Base-by-base conservation (phyloP, 2,329 filamentous ascomycete species). In the Orbilia quercus region DNA sequence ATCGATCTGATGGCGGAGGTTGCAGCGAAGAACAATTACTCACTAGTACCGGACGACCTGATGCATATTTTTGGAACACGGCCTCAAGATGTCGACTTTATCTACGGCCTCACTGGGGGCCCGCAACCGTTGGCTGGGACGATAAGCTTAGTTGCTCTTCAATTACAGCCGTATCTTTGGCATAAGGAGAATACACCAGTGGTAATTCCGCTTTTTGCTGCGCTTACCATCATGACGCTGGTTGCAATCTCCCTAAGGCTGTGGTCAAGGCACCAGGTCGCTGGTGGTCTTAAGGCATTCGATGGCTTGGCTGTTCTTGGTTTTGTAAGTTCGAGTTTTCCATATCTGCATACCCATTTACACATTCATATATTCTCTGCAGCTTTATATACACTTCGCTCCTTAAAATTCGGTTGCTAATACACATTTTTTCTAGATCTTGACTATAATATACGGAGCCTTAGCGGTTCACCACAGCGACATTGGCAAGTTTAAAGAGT, bases 191-290 rank as follows among this genome's bases (percentile, higher is more conserved):
- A 48, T 14, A 51, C 50, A 2, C n/a, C 20, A 14, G 40, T 57
- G 2, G 20, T 71, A 4, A 7, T 58, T 6, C 66, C 66, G 2
- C 38, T 71, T 1, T 71, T 57, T 25, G n/a, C 36, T 2, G 48
- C 55, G 1, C 50, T 71, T 7, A 64, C 66, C 6, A 36, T 57
- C 23, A 53, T 71, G 57, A 71, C 66, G 4, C 47, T 58, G 2
- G 44, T 71, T 23, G 66, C 55, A 2, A 23, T 71, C 20, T 40
- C 28, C 1, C 38, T 71, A 18, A 9, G 66, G 7, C 34, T 71
- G 66, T 71, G 58, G 57, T 71, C 66, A 1, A 40, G 66, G 16
- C 42, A 71, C 14, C 59, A 57, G 38, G 51, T 71, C 1, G 66
- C 66, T 7, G 57, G 57, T 7, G 42, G 48, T 25, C 54, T 71